Evolutionary conservation across 805 yeast species (phyloP).

Genomic region (Yarrowia sp.): DNA sequence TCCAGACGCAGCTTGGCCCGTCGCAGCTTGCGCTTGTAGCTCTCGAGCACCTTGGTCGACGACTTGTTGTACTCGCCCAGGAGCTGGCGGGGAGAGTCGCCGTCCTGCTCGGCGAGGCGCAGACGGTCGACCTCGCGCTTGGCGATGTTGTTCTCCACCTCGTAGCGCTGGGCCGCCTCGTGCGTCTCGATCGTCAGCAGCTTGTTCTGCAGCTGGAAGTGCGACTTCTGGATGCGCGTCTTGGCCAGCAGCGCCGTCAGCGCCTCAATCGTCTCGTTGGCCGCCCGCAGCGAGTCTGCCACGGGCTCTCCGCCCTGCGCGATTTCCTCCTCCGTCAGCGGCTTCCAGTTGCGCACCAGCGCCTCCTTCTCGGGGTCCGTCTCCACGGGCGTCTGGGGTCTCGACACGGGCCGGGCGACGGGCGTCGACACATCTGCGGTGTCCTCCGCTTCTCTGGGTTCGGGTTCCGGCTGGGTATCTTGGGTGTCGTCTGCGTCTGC

Average conservation of each 20-base stretch:
- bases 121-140: slow-evolving; percentile 50
- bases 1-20: slow-evolving; percentile 46
- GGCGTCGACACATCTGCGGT: background rate
- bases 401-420: background rate
- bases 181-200: slow-evolving; percentile 46
- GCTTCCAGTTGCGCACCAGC: slow-evolving; percentile 16
- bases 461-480: slow-evolving; percentile 9
- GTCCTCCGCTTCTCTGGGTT: background rate
- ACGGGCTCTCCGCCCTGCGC: slow-evolving; percentile 19
- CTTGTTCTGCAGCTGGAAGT: slow-evolving; percentile 41
- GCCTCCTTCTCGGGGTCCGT: slow-evolving; percentile 11
- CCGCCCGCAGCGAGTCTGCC: slow-evolving; percentile 14
- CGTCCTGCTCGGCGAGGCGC: slow-evolving; percentile 39
- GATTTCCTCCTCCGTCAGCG: slow-evolving; percentile 20
- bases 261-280: slow-evolving; percentile 26
- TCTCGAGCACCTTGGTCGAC: slow-evolving; percentile 37
- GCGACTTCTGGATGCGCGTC: slow-evolving; percentile 29
- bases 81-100: slow-evolving; percentile 18
- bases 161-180: slow-evolving; percentile 47
- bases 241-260: slow-evolving; percentile 25
- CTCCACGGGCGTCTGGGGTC: background rate
- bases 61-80: slow-evolving; percentile 34
- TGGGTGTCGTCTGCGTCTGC: background rate
- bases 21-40: slow-evolving; percentile 41
- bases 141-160: slow-evolving; percentile 48